A percentile compares a stretch with the other conserved stretches of the same genome.
These are phyloP conservation scores for Vanrija pseudolonga DNA, from an alignment of 1,284 basidiomycete genomes.

Conservation along the genomic window DNA sequence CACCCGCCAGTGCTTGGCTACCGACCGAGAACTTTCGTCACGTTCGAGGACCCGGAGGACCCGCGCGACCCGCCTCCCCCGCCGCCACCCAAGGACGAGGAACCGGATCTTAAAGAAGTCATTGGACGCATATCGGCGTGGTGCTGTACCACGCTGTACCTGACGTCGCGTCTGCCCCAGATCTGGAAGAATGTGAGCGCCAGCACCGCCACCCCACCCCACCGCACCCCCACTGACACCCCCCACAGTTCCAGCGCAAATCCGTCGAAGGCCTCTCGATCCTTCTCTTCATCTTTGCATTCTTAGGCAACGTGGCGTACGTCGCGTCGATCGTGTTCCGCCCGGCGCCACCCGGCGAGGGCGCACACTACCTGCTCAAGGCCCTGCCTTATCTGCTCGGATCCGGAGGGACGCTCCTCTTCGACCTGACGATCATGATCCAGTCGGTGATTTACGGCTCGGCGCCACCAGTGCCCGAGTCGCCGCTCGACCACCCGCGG, in stretches of 20 bases:
- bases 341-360: constrained; percentile 30
- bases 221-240: too few species aligned
- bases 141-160: constrained; percentile 83
- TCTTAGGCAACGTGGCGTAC: constrained; percentile 85
- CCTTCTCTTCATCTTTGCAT: constrained; percentile 84
- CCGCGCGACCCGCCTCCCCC: neutral
- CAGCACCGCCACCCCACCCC: too few species aligned
- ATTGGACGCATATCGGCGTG: constrained; percentile 87
- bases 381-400: constrained; percentile 66
- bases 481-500: constrained; percentile 10
- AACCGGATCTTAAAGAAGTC: constrained; percentile 34
- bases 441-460: constrained; percentile 59
- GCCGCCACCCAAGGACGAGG: neutral
- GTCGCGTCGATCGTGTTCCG: constrained; percentile 69
- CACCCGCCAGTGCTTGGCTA: neutral
- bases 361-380: constrained; percentile 42
- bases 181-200: constrained; percentile 97
- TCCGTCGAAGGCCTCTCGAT: constrained; percentile 94
- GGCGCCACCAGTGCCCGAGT: constrained; percentile 31
- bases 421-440: constrained; percentile 77
- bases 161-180: constrained; percentile 86
- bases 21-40: neutral
- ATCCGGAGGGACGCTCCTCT: constrained; percentile 80
- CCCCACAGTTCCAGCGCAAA: constrained; percentile 74
- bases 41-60: neutral